Conservation (phyloP, 345 rosid genomes). For the Linum lewisii region DNA sequence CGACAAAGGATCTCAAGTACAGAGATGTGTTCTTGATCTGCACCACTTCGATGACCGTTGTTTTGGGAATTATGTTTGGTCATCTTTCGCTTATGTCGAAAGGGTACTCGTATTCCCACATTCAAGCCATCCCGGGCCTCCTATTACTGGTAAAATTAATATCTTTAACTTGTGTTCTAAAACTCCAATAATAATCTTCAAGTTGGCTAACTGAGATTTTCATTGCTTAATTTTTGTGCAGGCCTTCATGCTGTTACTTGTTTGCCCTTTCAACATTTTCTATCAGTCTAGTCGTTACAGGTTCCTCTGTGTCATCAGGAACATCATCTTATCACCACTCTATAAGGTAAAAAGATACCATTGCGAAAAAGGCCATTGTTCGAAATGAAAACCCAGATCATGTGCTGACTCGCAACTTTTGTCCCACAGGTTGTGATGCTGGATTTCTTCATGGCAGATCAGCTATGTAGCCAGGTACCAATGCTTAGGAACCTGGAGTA, state of each 20-base stretch:
- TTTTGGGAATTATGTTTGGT: constrained; percentile 68
- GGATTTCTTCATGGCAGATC: constrained; percentile 99
- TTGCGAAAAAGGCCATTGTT: not conserved
- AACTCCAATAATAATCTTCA: not conserved
- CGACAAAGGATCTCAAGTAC: constrained; percentile 77
- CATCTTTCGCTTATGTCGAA: constrained; percentile 67
- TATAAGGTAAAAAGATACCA: constrained; percentile 45
- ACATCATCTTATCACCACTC: constrained; percentile 76
- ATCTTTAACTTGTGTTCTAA: not conserved
- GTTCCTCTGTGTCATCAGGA: constrained; percentile 60
- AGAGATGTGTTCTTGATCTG: constrained; percentile 87
- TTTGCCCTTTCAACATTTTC: constrained; percentile 73
- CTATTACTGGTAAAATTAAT: constrained; percentile 51
- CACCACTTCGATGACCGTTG: constrained; percentile 61
- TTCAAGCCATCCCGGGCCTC: constrained; percentile 85
- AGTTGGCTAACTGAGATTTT: not conserved
- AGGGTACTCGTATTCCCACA: constrained; percentile 62
- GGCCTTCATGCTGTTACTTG: constrained; percentile 46
- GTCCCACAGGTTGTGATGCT: constrained; percentile 74
- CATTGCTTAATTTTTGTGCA: constrained; percentile 17
- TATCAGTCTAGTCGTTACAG: constrained; percentile 69
- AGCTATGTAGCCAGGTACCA: constrained; percentile 92
- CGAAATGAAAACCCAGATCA: not conserved
- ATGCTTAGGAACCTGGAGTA: constrained; percentile 77
- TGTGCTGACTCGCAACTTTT: not conserved